These are phyloP conservation scores for Patellaria atrata DNA, from an alignment of 495 filamentous ascomycete species.

Conservation along the genomic window DNA sequence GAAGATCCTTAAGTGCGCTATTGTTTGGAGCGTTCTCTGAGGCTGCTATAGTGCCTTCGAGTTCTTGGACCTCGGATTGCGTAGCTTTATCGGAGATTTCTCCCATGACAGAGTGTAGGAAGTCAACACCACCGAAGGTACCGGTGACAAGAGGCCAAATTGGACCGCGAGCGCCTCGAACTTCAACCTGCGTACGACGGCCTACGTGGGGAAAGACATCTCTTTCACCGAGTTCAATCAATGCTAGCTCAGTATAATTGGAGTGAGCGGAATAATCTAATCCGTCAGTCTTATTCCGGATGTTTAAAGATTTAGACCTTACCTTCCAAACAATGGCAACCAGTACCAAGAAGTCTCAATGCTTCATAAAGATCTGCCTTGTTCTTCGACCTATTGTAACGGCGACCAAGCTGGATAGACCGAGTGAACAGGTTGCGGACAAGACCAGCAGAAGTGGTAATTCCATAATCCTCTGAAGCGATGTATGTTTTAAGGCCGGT, in stretches of 20 bases:
- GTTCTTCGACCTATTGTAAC: conserved; percentile 43
- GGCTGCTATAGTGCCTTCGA: conserved; percentile 59
- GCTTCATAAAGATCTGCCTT: conserved; percentile 73
- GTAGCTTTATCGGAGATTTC: conserved; percentile 79
- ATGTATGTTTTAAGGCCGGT: conserved; percentile 81
- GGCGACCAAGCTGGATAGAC: conserved; percentile 59
- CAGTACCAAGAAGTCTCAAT: conserved; percentile 70
- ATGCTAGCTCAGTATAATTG: conserved; percentile 74
- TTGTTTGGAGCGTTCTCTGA: conserved; percentile 38
- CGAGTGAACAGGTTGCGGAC: conserved; percentile 57
- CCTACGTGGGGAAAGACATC: conserved; percentile 79
- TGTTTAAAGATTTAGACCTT: conserved; percentile 8
- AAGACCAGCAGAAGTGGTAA: conserved; percentile 61
- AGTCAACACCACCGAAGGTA: conserved; percentile 72
- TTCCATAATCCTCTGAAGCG: conserved; percentile 58
- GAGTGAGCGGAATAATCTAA: conserved; percentile 75
- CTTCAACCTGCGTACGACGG: conserved; percentile 44
- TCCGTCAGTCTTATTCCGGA: conserved; percentile 2
- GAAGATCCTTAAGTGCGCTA: conserved; percentile 57
- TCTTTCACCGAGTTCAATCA: conserved; percentile 69
- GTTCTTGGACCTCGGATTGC: conserved; percentile 70
- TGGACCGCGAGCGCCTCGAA: conserved; percentile 45
- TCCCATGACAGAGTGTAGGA: conserved; percentile 74
- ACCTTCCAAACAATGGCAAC: conserved; percentile 75
- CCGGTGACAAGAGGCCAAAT: conserved; percentile 77